phyloP scores from a whole-genome alignment of 345 rosid species.

The Salix udensis region DNA sequence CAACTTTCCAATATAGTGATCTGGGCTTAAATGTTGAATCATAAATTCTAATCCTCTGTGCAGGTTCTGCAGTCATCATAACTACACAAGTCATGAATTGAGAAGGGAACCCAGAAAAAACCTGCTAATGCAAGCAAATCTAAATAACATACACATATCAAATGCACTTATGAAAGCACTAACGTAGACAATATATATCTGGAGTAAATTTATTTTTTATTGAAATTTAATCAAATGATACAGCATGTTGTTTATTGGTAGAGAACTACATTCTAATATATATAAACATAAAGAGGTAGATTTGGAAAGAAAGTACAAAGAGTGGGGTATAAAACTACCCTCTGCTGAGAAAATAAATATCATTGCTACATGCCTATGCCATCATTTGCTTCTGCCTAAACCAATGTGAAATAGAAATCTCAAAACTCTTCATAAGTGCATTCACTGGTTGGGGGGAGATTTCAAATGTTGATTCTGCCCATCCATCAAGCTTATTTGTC shows the following conservation, averaged over 20 bases:
- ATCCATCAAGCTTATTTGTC: constrained; percentile 29
- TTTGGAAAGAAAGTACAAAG: neutral
- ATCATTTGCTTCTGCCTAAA: constrained; percentile 18
- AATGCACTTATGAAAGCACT: neutral
- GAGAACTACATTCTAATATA: constrained; percentile 7
- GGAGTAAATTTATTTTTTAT: neutral
- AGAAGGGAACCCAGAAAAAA: neutral
- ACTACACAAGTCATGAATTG: neutral
- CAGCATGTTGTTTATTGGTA: constrained; percentile 9
- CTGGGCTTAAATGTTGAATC: neutral
- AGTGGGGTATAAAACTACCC: neutral
- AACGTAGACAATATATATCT: neutral
- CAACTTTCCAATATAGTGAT: no score
- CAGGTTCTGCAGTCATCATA: neutral
- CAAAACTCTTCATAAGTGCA: constrained; percentile 9
- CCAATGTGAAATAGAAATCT: constrained; percentile 9
- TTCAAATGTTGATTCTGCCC: constrained; percentile 60
- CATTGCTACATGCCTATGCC: constrained; percentile 19
- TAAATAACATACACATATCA: neutral
- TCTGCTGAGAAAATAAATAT: constrained; percentile 16
- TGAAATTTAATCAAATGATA: constrained; percentile 9
- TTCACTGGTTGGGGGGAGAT: constrained; percentile 53
- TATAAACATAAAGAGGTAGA: neutral
- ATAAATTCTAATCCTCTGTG: neutral
- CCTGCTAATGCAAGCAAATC: neutral